phyloP scores from a whole-genome alignment of 345 rosid genomes.

The Euclidium syriacum region DNA sequence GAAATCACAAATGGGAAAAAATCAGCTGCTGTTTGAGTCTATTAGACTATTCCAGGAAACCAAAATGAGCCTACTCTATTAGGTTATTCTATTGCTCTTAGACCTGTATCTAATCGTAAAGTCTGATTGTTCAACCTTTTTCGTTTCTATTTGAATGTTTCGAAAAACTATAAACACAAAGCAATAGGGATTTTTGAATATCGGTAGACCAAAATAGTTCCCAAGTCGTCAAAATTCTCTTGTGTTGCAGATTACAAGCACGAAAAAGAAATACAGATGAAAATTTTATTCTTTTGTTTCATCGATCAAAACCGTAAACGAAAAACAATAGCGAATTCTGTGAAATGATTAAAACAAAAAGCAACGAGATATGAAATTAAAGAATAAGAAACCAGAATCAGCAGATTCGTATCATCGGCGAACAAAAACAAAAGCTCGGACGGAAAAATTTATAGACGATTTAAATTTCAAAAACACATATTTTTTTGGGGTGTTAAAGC shows the following conservation, averaged over 20 bases:
- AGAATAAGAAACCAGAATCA: neutral
- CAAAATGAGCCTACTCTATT: slow-evolving; percentile 28
- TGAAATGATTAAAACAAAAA: neutral
- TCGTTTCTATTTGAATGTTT: neutral
- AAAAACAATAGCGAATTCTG: neutral
- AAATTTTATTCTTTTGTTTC: neutral
- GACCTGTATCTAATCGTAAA: neutral
- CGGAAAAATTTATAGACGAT: neutral
- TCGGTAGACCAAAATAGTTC: neutral
- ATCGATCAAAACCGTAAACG: neutral
- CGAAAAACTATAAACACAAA: neutral
- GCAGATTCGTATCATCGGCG: neutral
- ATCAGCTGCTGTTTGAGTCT: slow-evolving; percentile 40
- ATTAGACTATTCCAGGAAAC: slow-evolving; percentile 33
- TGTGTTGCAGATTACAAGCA: neutral
- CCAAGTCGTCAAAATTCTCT: no score
- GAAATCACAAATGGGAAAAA: slow-evolving; percentile 37
- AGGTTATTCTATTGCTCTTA: neutral
- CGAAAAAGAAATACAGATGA: neutral
- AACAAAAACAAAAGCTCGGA: neutral
- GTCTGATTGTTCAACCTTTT: neutral
- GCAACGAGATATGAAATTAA: neutral
- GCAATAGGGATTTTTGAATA: neutral
- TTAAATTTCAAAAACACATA: neutral
- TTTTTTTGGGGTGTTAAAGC: slow-evolving; percentile 31